Conservation (phyloP, 768 basidiomycete genomes). For the Lactarius deliciosus region DNA sequence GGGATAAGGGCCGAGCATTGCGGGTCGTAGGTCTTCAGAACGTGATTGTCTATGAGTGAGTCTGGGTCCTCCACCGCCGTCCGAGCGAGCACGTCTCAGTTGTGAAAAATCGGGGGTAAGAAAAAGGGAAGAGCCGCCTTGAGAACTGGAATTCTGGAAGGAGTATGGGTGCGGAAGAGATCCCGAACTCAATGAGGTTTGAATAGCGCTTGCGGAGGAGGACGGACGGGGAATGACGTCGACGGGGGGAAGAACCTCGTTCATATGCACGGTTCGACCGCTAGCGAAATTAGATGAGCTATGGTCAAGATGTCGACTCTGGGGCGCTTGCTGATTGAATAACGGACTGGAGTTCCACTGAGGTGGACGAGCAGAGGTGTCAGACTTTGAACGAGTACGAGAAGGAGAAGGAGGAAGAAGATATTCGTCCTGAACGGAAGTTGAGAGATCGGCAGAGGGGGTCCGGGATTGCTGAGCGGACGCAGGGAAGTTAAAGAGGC, state of each 20-base stretch:
- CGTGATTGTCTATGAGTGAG: constrained; percentile 48
- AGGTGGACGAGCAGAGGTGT: constrained; percentile 26
- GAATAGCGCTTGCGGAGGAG: constrained; percentile 26
- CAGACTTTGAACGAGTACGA: constrained; percentile 29
- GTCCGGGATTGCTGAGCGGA: constrained; percentile 6
- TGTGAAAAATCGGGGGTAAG: constrained; percentile 38
- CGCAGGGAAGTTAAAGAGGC: constrained; percentile 28
- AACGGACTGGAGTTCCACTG: constrained; percentile 21
- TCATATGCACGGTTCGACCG: constrained; percentile 21
- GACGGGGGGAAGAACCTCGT: constrained; percentile 26
- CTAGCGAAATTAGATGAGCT: constrained; percentile 7
- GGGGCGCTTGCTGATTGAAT: constrained; percentile 13
- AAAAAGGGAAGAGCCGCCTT: constrained; percentile 28
- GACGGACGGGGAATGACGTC: constrained; percentile 23
- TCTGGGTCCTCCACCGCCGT: constrained; percentile 38
- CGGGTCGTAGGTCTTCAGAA: constrained; percentile 57
- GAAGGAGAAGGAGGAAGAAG: constrained; percentile 30
- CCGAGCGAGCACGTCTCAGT: constrained; percentile 55
- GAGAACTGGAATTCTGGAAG: constrained; percentile 19
- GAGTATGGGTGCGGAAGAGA: constrained; percentile 24
- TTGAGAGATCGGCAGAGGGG: constrained; percentile 13
- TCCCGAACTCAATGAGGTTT: constrained; percentile 24
- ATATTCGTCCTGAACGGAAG: constrained; percentile 26
- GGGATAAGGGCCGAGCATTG: constrained; percentile 36
- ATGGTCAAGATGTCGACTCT: constrained; percentile 8